Conservation (phyloP, 164 flowering plant genomes). For the Hamamelis virginiana region DNA sequence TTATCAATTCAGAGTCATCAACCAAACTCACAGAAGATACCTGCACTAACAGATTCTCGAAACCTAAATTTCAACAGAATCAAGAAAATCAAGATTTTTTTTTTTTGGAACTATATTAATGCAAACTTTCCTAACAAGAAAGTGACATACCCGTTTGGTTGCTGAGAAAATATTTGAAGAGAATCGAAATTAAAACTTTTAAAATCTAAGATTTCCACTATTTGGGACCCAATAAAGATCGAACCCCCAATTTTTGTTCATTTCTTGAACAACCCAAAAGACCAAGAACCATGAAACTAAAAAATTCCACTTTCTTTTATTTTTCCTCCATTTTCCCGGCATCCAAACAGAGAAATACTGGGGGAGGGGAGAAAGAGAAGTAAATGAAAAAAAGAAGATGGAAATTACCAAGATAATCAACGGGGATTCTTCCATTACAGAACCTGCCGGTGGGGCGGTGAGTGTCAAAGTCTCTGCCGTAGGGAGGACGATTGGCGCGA, state of each 20-base stretch:
- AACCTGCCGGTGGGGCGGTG: conserved; percentile 84
- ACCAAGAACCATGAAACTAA: neutral
- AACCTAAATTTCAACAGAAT: neutral
- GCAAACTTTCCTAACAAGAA: neutral
- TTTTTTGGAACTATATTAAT: neutral
- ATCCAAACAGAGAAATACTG: conserved; percentile 21
- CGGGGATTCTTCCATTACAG: conserved; percentile 85
- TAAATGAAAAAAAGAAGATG: neutral
- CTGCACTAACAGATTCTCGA: neutral
- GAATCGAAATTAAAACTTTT: neutral
- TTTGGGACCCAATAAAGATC: neutral
- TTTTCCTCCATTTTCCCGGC: conserved; percentile 10
- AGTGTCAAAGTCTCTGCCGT: conserved; percentile 91
- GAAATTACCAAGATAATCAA: conserved; percentile 76
- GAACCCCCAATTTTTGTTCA: neutral
- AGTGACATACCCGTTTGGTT: neutral
- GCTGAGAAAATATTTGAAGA: neutral
- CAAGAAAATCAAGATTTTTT: neutral
- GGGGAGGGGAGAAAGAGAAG: no score
- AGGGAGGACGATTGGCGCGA: conserved; percentile 72
- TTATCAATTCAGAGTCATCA: neutral
- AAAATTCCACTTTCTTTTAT: neutral
- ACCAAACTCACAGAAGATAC: no score
- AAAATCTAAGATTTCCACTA: neutral
- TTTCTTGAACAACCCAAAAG: neutral